These are phyloP conservation scores for Lolium perenne DNA, from an alignment of 176 grass and related monocot genomes.

Conservation along the genomic window DNA sequence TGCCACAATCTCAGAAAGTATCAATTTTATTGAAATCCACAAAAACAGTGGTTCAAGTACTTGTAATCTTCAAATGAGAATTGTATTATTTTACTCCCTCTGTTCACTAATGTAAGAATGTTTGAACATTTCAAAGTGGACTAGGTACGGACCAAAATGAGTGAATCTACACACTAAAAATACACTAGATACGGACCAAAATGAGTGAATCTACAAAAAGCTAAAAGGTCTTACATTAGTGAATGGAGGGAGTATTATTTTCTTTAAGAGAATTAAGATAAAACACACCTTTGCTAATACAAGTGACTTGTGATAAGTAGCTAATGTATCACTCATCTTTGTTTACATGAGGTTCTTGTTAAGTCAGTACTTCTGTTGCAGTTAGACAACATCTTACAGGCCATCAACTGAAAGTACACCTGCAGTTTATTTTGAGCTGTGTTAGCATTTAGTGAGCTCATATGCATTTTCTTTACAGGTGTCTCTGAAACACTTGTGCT, in stretches of 20 bases:
- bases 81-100: background rate
- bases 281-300: background rate
- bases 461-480: slow-evolving; percentile 59
- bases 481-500: slow-evolving; percentile 93
- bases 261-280: slow-evolving; percentile 7
- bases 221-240: too few species aligned
- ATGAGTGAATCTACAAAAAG: too few species aligned
- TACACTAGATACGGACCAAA: too few species aligned
- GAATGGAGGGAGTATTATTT: background rate
- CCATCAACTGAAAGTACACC: background rate
- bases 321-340: slow-evolving; percentile 2
- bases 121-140: too few species aligned
- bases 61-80: background rate
- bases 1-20: background rate
- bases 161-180: too few species aligned
- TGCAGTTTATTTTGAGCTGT: slow-evolving; percentile 1
- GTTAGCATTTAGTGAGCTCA: slow-evolving; percentile 17
- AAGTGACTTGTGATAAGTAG: background rate
- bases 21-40: background rate
- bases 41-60: slow-evolving; percentile 32
- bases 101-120: too few species aligned
- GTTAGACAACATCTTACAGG: slow-evolving; percentile 17
- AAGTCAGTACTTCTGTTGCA: slow-evolving; percentile 28
- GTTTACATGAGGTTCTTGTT: slow-evolving; percentile 13
- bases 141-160: too few species aligned